Evolutionary conservation across 352 stramenopile genomes (phyloP).

Genomic region (Phytophthora citricola): DNA sequence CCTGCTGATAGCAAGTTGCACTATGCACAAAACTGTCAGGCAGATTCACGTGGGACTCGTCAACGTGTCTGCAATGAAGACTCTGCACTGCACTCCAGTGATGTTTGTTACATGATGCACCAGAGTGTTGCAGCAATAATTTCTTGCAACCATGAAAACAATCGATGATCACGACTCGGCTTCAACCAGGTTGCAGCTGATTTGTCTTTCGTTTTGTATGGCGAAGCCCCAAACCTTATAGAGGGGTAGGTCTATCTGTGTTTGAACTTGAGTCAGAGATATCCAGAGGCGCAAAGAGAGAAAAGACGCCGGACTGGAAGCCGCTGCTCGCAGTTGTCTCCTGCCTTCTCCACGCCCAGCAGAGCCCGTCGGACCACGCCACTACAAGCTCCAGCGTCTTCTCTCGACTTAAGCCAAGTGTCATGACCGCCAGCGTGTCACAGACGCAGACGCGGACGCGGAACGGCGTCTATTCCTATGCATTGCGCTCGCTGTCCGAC

Average conservation of each 20-base stretch:
- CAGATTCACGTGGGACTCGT: slow-evolving; percentile 30
- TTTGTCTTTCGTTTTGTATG: too few species aligned
- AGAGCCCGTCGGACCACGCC: neutral
- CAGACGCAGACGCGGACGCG: slow-evolving; percentile 44
- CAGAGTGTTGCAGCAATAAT: neutral
- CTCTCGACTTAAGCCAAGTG: neutral
- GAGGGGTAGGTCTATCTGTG: slow-evolving; percentile 23
- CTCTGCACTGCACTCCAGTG: neutral
- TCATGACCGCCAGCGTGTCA: slow-evolving; percentile 23
- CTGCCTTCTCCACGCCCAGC: neutral
- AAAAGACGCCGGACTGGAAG: slow-evolving; percentile 15
- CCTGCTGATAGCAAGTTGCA: slow-evolving; percentile 7
- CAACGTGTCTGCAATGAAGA: slow-evolving; percentile 1
- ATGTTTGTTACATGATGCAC: too few species aligned
- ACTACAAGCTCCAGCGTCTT: neutral
- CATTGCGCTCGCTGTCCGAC: slow-evolving; percentile 66
- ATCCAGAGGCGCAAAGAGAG: slow-evolving; percentile 23
- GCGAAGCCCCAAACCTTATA: neutral
- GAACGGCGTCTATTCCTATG: slow-evolving; percentile 59
- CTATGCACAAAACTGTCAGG: neutral
- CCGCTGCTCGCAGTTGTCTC: slow-evolving; percentile 2
- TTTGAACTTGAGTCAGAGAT: slow-evolving; percentile 32
- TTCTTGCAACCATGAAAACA: too few species aligned
- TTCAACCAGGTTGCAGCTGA: too few species aligned
- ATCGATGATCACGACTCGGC: too few species aligned